A percentile compares a stretch with the other conserved stretches of the same genome.
Conservation (phyloP, 225 moss, liverwort and hornwort genomes). For the Pseudisothecium myosuroides region DNA sequence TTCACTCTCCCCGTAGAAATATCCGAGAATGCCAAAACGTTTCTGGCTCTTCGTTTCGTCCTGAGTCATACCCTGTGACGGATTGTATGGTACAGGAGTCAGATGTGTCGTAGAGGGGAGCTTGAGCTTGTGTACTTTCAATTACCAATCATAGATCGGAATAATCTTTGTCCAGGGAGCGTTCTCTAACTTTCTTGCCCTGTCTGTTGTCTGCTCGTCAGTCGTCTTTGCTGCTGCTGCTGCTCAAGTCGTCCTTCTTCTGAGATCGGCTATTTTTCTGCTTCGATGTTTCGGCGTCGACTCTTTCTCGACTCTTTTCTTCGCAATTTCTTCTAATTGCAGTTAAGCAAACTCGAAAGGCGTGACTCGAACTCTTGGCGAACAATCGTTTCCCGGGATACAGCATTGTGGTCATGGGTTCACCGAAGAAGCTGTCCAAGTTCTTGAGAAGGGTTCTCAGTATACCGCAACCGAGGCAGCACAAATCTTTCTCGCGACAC, state of each 20-base stretch:
- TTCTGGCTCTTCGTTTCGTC: neutral
- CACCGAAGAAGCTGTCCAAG: conserved; percentile 32
- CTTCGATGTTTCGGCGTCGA: neutral
- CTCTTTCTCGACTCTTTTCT: neutral
- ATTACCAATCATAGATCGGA: neutral
- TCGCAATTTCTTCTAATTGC: neutral
- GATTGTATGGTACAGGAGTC: neutral
- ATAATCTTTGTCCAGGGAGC: neutral
- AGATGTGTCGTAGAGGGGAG: neutral
- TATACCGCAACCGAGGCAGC: neutral
- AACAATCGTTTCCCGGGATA: neutral
- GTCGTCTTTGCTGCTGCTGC: neutral
- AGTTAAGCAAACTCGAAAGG: neutral
- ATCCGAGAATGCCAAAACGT: neutral
- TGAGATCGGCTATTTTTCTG: neutral
- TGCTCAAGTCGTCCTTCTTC: neutral
- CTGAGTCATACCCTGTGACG: neutral
- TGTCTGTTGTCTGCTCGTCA: neutral
- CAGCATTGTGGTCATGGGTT: conserved; percentile 21
- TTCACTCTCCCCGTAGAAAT: neutral
- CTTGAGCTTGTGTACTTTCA: neutral
- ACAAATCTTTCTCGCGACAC: conserved; percentile 27
- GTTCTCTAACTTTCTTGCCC: neutral
- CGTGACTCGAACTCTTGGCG: neutral
- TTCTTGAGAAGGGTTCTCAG: conserved; percentile 18